Base-by-base conservation (phyloP, 345 rosid genomes). In the Streptanthus diversifolius region DNA sequence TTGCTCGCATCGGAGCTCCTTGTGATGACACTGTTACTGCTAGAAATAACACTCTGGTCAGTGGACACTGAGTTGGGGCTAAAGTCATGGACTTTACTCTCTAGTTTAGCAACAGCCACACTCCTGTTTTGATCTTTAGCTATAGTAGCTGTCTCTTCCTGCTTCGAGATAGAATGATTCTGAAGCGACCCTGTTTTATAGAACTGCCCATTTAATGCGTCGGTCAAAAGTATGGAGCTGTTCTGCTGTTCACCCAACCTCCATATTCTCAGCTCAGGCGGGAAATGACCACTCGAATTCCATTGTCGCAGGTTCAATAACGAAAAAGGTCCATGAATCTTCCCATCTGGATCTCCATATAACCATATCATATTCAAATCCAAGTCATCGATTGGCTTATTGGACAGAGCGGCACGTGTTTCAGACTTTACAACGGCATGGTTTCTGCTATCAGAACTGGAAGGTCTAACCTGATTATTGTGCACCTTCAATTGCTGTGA, bases 301-400 rank as follows among this genome's bases (percentile, higher is more conserved):
- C 99, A 91, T 58, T 81, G 88, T 52, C 81, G 85, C 73, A 95
- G 77, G 73, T 82, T 84, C 30, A 39, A 17, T 84, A 91, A 66
- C 8, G 88, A 17, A 79, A 95, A 95, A 53, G 99, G 98, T 32
- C 99, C 99, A 62, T 90, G 99, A 78, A 80, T 71, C 77, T 79
- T 90, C 72, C 89, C 91, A 63, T 30, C 72, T 40, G 97, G 99
- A 70, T 95, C 99, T 80, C 83, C 86, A 71, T 95, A 95, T 75
- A 68, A 83, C 99, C 99, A 95, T 59, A 83, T 33, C 55, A 77
- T 87, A 49, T 80, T 48, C 7, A 54, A 8, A 33, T 70, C 80
- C 57, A 63, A 47, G 17, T 65, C 76, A 47, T 57, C 66, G 41
- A 7, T 49, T 11, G 61, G 32, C 49, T 63, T 56, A 56, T 37